Base-by-base conservation (phyloP, 495 filamentous ascomycete genomes). In the Zalerion maritima region DNA sequence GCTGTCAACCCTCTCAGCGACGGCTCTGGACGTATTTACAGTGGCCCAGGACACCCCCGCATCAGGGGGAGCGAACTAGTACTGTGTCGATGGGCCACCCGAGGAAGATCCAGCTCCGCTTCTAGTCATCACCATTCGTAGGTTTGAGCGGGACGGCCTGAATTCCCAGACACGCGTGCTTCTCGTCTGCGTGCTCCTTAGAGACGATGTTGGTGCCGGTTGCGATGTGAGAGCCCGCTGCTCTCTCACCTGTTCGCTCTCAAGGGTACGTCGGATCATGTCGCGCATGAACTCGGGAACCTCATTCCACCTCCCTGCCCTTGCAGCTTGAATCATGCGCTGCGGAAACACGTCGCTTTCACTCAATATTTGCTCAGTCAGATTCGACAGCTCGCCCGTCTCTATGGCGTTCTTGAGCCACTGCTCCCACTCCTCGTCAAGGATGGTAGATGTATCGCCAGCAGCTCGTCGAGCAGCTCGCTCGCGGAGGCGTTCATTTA, bases 381-480 rank as follows among this genome's bases (percentile, higher is more conserved):
- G 49, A 26, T 55, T 49, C 14, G 57, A 54, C 10, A 70, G 41
- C 32, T 63, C 55, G 29, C 66, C 66, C 6, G 57, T 52, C 29
- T 87, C 82, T 18, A 75, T 70, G 25, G 74, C 73, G 41, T 83
- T 79, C 48, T 85, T 86, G 20, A 89, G 49, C 76, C 78, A 89
- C 51, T 82, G 78, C 49, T 89, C 81, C 73, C 73, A 87, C 35
- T 79, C 77, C 32, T 78, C 73, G 42, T 91, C 80, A 20, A 83
- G 60, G 13, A 71, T 69, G 19, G 74, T 67, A 4, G 50, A 69
- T 37, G 49, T 58, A 60, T 55, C 76, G 44, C 64, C 75, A 35
- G 58, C 74, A 55, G 58, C 76, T 42, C 53, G 74, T 56, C 45
- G 59, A 20, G 62, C 77, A 24, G 72, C 78, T 15, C 75, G 72